phyloP scores from a whole-genome alignment of 2,329 filamentous ascomycete species.

The Cercospora citrullina region DNA sequence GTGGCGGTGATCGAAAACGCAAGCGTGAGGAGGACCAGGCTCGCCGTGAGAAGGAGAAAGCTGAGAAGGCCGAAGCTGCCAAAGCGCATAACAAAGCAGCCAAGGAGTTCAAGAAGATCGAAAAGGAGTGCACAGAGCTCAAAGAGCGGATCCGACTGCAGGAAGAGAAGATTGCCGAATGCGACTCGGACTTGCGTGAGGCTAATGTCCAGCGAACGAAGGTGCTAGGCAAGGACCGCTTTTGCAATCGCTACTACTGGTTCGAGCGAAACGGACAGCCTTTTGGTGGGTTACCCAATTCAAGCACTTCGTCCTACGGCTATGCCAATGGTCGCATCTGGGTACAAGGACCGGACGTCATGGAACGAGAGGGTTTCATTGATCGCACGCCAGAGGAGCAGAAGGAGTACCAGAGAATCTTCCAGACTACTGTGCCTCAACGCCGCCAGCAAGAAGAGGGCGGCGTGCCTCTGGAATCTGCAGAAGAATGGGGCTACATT shows the following conservation, averaged over 20 bases:
- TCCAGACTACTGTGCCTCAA: constrained; percentile 79
- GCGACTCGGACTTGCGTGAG: constrained; percentile 91
- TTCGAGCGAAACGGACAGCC: constrained; percentile 99
- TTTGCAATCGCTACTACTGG: constrained; percentile 99
- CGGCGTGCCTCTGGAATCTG: constrained; percentile 70
- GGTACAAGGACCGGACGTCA: constrained; percentile 91
- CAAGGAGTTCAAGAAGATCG: constrained; percentile 82
- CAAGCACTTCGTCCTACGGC: constrained; percentile 80
- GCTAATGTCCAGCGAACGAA: constrained; percentile 89
- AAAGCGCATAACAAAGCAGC: constrained; percentile 69
- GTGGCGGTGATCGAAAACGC: constrained; percentile 61
- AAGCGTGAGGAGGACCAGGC: constrained; percentile 61
- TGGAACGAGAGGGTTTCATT: constrained; percentile 83
- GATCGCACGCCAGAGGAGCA: constrained; percentile 71
- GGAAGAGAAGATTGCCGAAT: constrained; percentile 78
- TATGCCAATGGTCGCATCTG: constrained; percentile 96
- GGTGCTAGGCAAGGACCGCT: constrained; percentile 88
- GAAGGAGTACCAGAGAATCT: constrained; percentile 72
- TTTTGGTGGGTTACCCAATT: constrained; percentile 80
- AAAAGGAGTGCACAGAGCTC: constrained; percentile 87
- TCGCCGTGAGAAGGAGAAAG: constrained; percentile 66
- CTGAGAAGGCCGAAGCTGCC: constrained; percentile 58
- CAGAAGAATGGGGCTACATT: constrained; percentile 87
- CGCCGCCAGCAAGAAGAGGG: constrained; percentile 87
- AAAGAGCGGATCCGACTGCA: constrained; percentile 76